Evolutionary conservation across 768 basidiomycete genomes (phyloP).

Genomic region (Chalciporus pseudorubinellus): DNA sequence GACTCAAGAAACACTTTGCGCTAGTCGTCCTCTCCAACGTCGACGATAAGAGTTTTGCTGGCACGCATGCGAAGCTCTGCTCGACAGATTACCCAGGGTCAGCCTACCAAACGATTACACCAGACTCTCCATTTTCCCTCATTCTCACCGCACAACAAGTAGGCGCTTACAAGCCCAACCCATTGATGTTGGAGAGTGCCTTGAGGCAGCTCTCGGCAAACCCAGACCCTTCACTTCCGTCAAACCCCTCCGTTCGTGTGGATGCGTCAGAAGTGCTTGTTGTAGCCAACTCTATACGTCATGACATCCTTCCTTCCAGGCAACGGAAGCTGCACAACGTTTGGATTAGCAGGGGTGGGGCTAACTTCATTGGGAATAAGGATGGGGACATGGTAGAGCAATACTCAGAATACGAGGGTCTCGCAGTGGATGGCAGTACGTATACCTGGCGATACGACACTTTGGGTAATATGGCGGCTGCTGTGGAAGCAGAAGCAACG

Average conservation of each 20-base stretch:
- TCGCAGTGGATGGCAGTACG: constrained; percentile 17
- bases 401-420: constrained; percentile 17
- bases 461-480: constrained; percentile 58
- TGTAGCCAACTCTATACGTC: constrained; percentile 64
- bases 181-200: constrained; percentile 36
- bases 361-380: constrained; percentile 32
- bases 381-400: constrained; percentile 35
- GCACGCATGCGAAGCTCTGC: constrained; percentile 53
- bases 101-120: constrained; percentile 41
- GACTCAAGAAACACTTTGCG: constrained; percentile 60
- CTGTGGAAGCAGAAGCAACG: constrained; percentile 44
- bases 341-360: constrained; percentile 57
- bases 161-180: constrained; percentile 69
- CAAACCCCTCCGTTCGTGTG: constrained; percentile 10
- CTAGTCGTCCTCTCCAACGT: constrained; percentile 77
- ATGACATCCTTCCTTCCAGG: constrained; percentile 65
- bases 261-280: constrained; percentile 51
- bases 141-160: constrained; percentile 72
- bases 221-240: constrained; percentile 21
- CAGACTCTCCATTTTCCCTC: constrained; percentile 58
- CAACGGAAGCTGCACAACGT: constrained; percentile 54
- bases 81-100: constrained; percentile 11
- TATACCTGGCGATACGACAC: constrained; percentile 59
- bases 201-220: constrained; percentile 24
- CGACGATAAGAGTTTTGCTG: constrained; percentile 59